Conservation (phyloP, 768 basidiomycete genomes). For the Trametes cubensis region DNA sequence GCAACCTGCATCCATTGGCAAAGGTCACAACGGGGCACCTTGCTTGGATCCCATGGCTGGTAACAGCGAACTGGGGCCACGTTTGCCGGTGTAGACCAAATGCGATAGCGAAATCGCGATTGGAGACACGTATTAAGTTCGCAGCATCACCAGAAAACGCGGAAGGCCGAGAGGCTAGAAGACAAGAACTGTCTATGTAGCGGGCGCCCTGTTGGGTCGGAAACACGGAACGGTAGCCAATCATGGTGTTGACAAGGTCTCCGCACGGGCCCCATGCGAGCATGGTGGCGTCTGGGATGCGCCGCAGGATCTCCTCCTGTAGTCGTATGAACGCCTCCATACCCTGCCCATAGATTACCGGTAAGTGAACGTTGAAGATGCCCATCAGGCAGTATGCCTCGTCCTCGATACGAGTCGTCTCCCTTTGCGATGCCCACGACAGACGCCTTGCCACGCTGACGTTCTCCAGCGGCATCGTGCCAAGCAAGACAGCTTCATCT, state of each 20-base stretch:
- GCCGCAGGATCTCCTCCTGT: conserved; percentile 7
- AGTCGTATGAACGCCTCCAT: conserved; percentile 9
- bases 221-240: conserved; percentile 1
- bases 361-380: conserved; percentile 6
- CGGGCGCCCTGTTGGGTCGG: neutral
- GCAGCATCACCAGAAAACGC: neutral
- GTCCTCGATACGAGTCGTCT: conserved; percentile 7
- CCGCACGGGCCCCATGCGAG: neutral
- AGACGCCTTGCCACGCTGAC: conserved; percentile 2
- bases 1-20: neutral
- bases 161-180: neutral
- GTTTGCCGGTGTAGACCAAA: neutral
- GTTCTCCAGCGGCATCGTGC: neutral
- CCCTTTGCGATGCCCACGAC: conserved; percentile 9
- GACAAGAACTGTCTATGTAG: neutral
- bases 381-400: conserved; percentile 14
- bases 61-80: neutral
- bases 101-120: neutral
- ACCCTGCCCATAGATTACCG: conserved; percentile 9
- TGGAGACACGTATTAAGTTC: neutral
- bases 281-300: conserved; percentile 6
- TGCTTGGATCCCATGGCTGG: neutral
- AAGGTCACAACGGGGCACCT: neutral
- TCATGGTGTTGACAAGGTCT: neutral
- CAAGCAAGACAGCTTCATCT: neutral